Evolutionary conservation across 1,284 basidiomycete species (phyloP), one percentile per base, ranked within the genome.

Genomic region (Cutaneotrichosporon daszewskae): DNA sequence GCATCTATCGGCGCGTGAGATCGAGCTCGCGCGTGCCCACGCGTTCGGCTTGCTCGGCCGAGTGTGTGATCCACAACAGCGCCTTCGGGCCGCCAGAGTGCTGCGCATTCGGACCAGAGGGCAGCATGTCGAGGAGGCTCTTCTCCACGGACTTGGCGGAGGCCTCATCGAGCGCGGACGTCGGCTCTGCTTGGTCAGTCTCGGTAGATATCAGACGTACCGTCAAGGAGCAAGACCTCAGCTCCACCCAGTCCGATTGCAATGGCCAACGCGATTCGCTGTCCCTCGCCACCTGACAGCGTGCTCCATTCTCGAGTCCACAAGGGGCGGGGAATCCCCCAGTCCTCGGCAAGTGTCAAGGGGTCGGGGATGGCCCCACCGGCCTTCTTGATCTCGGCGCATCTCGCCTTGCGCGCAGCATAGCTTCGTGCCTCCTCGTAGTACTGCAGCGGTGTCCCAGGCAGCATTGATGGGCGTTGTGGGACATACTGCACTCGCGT

Each of bases 21-120:
- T 64, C 58, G 24, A 72, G 46, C 22, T 47, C 59, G 48, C 84
- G 74, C 3, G 79, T 85, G 5, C 85, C 86, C 17, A 85, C 79
- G 40, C 86, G 74, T 44, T 77, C 71, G 1, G 79, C 83, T 66
- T 90, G 87, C 49, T 87, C 84, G 5, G 80, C 78, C 0, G 84
- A 85, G 64, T 90, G 87, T 1, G 87, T 90, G 55, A 90, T 86
- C 87, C 87, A 90, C 6, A 90, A 60, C 31, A 88, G 69, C 0
- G 85, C 83, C 60, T 85, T 83, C 39, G 86, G 59, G 22, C 37
- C 43, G 19, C 25, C 11, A 31, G 28, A 9, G 13, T 10, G 28
- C 28, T 16, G n/a, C 28, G 14, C 8, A n/a, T 16, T 10, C 28
- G 35, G 35, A 8, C 26, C 39, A 1, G 40, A 39, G 1, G 66